These are phyloP conservation scores for Anthracocystis panici-leucophaei DNA, from an alignment of 1,284 basidiomycete species.

Conservation along the genomic window DNA sequence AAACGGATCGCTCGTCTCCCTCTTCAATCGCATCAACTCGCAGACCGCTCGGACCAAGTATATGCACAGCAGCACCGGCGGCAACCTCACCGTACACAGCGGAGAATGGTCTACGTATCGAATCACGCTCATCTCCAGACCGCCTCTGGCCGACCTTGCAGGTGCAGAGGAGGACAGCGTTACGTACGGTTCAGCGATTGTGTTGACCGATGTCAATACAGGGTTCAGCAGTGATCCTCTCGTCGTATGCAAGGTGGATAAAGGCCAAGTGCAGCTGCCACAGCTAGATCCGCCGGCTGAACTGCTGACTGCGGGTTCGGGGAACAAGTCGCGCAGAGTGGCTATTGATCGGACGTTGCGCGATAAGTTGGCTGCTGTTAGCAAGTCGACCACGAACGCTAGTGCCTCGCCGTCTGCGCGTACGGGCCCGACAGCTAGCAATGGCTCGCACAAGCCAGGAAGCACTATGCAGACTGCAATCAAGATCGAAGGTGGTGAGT, in stretches of 20 bases:
- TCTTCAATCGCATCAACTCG: slow-evolving; percentile 96
- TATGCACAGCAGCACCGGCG: slow-evolving; percentile 76
- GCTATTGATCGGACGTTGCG: slow-evolving; percentile 39
- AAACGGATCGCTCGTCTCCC: slow-evolving; percentile 87
- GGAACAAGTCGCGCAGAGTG: slow-evolving; percentile 37
- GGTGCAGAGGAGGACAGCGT: slow-evolving; percentile 71
- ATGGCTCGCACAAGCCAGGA: slow-evolving; percentile 19
- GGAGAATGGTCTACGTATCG: slow-evolving; percentile 92
- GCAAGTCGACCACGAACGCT: slow-evolving; percentile 27
- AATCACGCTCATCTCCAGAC: slow-evolving; percentile 75
- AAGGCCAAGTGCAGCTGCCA: slow-evolving; percentile 75
- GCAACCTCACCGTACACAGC: slow-evolving; percentile 85
- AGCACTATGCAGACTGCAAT: slow-evolving; percentile 32
- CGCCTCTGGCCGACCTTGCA: slow-evolving; percentile 54
- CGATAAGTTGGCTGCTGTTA: slow-evolving; percentile 41
- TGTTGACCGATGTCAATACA: slow-evolving; percentile 84
- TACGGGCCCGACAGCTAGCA: background rate
- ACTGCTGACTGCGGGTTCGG: slow-evolving; percentile 40
- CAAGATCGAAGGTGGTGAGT: slow-evolving; percentile 39
- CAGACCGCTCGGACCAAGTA: slow-evolving; percentile 97
- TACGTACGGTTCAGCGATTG: slow-evolving; percentile 89
- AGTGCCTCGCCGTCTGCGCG: background rate
- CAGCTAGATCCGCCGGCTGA: slow-evolving; percentile 41
- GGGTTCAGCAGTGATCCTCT: slow-evolving; percentile 87
- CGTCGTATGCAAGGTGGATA: slow-evolving; percentile 91